These are phyloP conservation scores for Toxicodendron radicans DNA, from an alignment of 345 rosid genomes.

Conservation along the genomic window DNA sequence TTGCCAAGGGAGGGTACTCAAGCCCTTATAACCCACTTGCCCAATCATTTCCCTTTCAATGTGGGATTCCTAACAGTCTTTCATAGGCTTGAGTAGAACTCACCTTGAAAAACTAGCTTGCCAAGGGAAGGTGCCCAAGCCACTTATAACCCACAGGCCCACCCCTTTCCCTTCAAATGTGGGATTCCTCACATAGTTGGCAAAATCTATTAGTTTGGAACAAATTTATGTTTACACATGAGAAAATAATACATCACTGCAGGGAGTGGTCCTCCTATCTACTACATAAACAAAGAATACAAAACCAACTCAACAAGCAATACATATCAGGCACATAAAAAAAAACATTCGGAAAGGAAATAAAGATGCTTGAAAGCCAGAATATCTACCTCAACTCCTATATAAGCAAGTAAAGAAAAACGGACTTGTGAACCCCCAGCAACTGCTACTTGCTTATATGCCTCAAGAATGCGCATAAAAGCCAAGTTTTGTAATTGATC, in stretches of 20 bases:
- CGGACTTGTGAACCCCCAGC: conserved; percentile 84
- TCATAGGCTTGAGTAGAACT: no score
- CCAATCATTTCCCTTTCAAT: no score
- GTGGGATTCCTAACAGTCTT: no score
- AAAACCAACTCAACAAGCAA: conserved; percentile 9
- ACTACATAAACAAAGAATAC: background rate
- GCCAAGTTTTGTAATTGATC: conserved; percentile 77
- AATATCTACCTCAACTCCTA: conserved; percentile 79
- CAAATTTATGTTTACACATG: background rate
- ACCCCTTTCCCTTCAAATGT: no score
- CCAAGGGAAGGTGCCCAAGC: no score
- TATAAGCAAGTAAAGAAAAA: conserved; percentile 75
- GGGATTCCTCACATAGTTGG: no score
- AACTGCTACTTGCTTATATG: conserved; percentile 70
- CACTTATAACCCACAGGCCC: no score
- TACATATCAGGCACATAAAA: background rate
- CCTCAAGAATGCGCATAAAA: conserved; percentile 69
- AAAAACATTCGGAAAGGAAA: background rate
- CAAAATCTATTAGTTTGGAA: background rate
- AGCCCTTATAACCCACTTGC: no score
- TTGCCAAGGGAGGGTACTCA: no score
- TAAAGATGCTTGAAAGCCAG: conserved; percentile 14
- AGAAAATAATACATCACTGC: background rate
- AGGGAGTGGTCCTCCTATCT: background rate
- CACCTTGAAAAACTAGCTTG: no score